phyloP scores from a whole-genome alignment of 106 monocot species.

The Acanthochlamys bracteata region DNA sequence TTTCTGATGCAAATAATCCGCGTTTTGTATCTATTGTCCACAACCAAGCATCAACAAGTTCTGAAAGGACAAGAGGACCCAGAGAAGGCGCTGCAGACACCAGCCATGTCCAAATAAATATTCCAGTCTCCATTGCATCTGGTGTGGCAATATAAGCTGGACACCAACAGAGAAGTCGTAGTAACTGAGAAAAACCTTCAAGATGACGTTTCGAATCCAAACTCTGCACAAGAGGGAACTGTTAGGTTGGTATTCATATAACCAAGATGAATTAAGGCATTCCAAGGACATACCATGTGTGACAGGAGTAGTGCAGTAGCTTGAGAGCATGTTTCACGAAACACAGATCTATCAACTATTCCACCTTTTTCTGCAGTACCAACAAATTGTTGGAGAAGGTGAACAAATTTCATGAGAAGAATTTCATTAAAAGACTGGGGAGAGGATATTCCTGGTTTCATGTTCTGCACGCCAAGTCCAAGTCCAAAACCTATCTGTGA shows the following conservation, averaged over 20 bases:
- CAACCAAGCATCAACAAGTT: conserved; percentile 99
- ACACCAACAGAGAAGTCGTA: conserved; percentile 95
- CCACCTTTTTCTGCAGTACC: conserved; percentile 73
- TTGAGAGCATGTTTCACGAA: conserved; percentile 91
- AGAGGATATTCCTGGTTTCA: conserved; percentile 5
- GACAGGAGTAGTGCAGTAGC: conserved; percentile 93
- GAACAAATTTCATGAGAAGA: conserved; percentile 75
- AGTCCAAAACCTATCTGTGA: conserved; percentile 29
- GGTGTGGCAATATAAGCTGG: conserved; percentile 97
- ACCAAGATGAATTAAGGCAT: not conserved
- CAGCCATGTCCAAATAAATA: conserved; percentile 99
- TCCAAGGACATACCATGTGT: conserved; percentile 60
- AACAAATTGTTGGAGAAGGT: conserved; percentile 88
- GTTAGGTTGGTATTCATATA: not conserved
- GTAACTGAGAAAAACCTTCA: conserved; percentile 84
- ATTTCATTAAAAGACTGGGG: conserved; percentile 66
- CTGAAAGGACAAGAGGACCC: conserved; percentile 88
- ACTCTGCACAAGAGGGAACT: conserved; percentile 23
- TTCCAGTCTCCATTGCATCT: conserved; percentile 96
- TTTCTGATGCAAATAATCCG: conserved; percentile 90
- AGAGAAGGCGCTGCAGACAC: conserved; percentile 89
- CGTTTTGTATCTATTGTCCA: conserved; percentile 99
- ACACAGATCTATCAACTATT: conserved; percentile 58
- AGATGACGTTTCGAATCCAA: conserved; percentile 46
- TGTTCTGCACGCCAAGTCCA: conserved; percentile 23